These are phyloP conservation scores for Sporisorium reilianum DNA, from an alignment of 1,284 basidiomycete genomes.

Conservation along the genomic window DNA sequence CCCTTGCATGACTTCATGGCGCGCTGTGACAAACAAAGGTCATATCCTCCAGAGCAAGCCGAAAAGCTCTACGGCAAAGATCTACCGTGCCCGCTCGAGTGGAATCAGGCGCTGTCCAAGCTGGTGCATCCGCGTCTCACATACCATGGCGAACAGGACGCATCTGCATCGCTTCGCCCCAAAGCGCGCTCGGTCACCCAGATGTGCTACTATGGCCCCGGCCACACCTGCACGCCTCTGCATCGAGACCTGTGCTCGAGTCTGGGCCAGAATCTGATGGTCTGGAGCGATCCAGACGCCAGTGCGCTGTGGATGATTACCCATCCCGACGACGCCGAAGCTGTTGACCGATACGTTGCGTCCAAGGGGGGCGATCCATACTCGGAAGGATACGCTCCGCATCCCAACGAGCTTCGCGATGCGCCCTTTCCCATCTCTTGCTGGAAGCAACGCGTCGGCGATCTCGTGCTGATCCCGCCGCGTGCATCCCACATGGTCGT, in stretches of 20 bases:
- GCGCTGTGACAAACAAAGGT: conserved; percentile 7
- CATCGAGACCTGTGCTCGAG: conserved; percentile 38
- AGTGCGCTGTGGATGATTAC: conserved; percentile 34
- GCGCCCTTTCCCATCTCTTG: conserved; percentile 28
- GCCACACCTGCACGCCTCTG: conserved; percentile 23
- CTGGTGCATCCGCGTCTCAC: conserved; percentile 28
- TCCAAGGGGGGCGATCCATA: conserved; percentile 25
- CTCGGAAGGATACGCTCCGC: conserved; percentile 11
- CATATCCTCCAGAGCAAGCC: conserved; percentile 3
- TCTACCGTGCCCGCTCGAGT: conserved; percentile 10
- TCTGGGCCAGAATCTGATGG: conserved; percentile 45
- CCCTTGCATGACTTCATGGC: conserved; percentile 15
- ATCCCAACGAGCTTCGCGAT: conserved; percentile 26
- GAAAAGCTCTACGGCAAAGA: conserved; percentile 33
- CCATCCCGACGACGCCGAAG: conserved; percentile 15
- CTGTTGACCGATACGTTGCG: conserved; percentile 22
- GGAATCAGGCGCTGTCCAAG: conserved; percentile 8
- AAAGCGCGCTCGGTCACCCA: conserved; percentile 9
- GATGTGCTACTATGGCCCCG: conserved; percentile 27
- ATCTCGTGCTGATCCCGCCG: conserved; percentile 42
- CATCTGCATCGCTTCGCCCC: conserved; percentile 4
- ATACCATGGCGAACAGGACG: conserved; percentile 28
- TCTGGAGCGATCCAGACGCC: conserved; percentile 28
- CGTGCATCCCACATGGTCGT: conserved; percentile 26
- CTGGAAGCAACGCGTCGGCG: conserved; percentile 34